Base-by-base conservation (phyloP, 192 early-diverging fungal species). In the Paraglomus brasilianum region DNA sequence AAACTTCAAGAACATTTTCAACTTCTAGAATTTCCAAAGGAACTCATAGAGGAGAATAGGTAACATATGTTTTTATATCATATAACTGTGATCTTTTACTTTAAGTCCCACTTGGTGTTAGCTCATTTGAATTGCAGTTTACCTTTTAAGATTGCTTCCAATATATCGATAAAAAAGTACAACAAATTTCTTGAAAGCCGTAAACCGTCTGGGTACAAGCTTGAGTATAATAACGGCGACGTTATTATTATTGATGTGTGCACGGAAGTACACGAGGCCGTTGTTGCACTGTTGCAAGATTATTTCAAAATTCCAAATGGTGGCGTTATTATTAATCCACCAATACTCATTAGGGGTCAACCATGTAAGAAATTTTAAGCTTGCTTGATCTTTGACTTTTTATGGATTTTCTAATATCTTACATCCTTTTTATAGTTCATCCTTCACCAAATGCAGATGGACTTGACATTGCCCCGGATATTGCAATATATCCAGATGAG, bases 401-500 rank as follows among this genome's bases (percentile, higher is more conserved):
- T 42, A 40, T 60, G 38, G 58, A 60, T 45, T 62, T 62, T 62
- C 60, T 62, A 62, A 62, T 62, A 42, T 42, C 21, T 45, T 52
- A 50, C 19, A 45, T 62, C 58, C 36, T 60, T 60, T 60, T 42
- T 42, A 24, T 17, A 62, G 42, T 2, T 44, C 42, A 62, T 62
- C 60, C 60, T 62, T 62, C 44, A 62, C 42, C 60, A 62, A 45
- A 42, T 62, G 60, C 60, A 62, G 19, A 62, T 45, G 60, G 60
- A 62, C 40, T 45, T 45, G 0, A n/a, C 9, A 62, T 62, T 46
- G 42, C 40, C 43, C 60, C 60, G 42, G 60, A 62, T 62, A 5
- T 45, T 45, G 60, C 60, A 62, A 21, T 62, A 62, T 45, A 62
- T 62, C 40, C 60, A 1, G 38, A 19, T 45, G 14, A 45, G 42